These are phyloP conservation scores for Phylloporus sp. DNA, from an alignment of 768 basidiomycete genomes.

Conservation along the genomic window DNA sequence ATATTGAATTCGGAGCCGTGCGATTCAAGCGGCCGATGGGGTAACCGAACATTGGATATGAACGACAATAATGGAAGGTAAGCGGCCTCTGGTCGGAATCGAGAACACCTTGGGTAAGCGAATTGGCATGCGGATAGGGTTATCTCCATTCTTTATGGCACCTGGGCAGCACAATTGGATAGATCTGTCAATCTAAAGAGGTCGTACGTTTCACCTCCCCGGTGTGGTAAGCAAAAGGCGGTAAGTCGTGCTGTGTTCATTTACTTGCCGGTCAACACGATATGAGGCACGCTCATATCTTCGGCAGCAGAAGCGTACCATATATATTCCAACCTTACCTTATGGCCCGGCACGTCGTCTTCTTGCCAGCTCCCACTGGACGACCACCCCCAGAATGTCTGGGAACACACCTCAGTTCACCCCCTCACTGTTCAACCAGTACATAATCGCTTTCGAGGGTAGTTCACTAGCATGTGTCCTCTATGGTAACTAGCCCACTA, in stretches of 20 bases:
- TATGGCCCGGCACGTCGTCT: too few relatives aligned
- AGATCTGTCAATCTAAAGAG: not conserved
- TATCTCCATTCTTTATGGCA: too few relatives aligned
- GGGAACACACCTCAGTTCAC: constrained; percentile 9
- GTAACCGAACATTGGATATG: not conserved
- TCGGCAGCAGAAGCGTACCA: not conserved
- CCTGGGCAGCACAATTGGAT: too few relatives aligned
- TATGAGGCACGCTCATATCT: not conserved
- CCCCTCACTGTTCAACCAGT: constrained; percentile 8
- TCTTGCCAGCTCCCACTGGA: not conserved
- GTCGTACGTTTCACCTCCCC: too few relatives aligned
- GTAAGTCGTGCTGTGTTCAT: not conserved
- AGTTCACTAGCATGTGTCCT: constrained; percentile 17
- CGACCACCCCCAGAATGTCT: constrained; percentile 13
- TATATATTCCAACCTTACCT: not conserved
- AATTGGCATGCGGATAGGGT: too few relatives aligned
- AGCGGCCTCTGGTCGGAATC: not conserved
- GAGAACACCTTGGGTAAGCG: not conserved
- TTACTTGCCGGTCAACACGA: not conserved
- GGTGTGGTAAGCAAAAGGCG: too few relatives aligned
- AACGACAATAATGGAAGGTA: not conserved
- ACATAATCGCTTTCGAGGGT: constrained; percentile 23
- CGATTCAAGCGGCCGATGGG: constrained; percentile 1
- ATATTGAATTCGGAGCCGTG: not conserved
- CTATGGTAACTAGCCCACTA: constrained; percentile 6